Evolutionary conservation across 2,329 filamentous ascomycete genomes (phyloP), one percentile per base, ranked within the genome.

Genomic region (Claviceps capensis): DNA sequence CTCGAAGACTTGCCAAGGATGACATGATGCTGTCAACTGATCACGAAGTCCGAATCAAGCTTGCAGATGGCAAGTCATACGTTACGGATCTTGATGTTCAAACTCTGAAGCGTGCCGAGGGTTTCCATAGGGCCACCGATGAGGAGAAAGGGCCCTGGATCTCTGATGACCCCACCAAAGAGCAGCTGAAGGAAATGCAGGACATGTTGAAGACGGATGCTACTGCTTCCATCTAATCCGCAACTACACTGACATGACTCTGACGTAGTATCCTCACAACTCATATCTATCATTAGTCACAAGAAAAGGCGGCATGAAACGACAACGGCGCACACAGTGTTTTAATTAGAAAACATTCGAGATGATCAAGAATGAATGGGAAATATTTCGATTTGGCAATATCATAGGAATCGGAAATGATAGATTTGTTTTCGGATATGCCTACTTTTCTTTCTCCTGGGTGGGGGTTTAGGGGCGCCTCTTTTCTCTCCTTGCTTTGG

Each of bases 11-110:
- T 48, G 93, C 87, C 79, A 97, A 97, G 73, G 93, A 98, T 65
- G 93, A 98, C 70, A 93, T 97, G 88, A 95, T 96, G 89, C 82
- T 98, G 48, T 88, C 90, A 60, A 89, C 86, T 16, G 89, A 95
- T 61, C 90, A 93, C 62, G 93, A 98, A 70, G 88, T 97, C 40
- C 88, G 91, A 63, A 76, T 95, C 67, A 82, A 82, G 67, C 76
- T 96, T 17, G 79, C 79, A 23, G 85, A 88, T 63, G 80, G 80
- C 62, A 82, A 85, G 62, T 77, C 80, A 1, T 97, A 95, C 65
- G 83, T 96, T 41, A 97, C 91, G 6, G 93, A 97, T 63, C 76
- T 98, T 45, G 93, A 97, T 63, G 81, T 96, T 49, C 85, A 93
- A 72, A 96, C 90, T 2, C 68, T 97, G 64, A 85, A 86, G 67